A percentile compares a stretch with the other conserved stretches of the same genome.
Conservation (phyloP, 2,329 filamentous ascomycete species). For the Apiospora saccharicola region DNA sequence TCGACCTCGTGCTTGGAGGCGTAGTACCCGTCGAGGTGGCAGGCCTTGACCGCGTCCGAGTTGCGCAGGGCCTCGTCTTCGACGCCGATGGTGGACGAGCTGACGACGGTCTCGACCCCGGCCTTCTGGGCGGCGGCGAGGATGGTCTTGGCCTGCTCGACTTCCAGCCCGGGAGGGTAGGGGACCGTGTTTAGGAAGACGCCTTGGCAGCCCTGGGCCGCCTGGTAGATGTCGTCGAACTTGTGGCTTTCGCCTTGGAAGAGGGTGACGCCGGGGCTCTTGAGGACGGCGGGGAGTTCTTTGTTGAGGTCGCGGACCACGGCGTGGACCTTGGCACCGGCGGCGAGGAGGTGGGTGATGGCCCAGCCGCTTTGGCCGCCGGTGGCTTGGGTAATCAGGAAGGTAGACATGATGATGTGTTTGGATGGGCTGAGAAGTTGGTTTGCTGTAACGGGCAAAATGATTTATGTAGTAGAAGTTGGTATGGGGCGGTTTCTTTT, state of each 20-base stretch:
- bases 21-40: constrained; percentile 42
- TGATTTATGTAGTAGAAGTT: neutral
- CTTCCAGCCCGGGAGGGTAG: constrained; percentile 35
- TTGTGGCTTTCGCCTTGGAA: constrained; percentile 47
- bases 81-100: constrained; percentile 35
- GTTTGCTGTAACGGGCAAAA: neutral
- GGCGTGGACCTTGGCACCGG: constrained; percentile 45
- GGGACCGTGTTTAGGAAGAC: constrained; percentile 37
- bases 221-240: constrained; percentile 40
- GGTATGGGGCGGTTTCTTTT: too few relatives aligned
- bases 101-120: constrained; percentile 41
- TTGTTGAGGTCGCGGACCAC: constrained; percentile 46
- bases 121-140: constrained; percentile 42
- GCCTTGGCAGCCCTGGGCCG: constrained; percentile 44
- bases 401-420: constrained; percentile 41
- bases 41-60: constrained; percentile 26
- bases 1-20: constrained; percentile 48
- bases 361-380: constrained; percentile 42
- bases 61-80: constrained; percentile 37
- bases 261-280: constrained; percentile 39
- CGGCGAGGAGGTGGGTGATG: constrained; percentile 43
- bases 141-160: constrained; percentile 42
- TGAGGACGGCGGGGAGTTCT: constrained; percentile 35
- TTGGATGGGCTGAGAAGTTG: neutral
- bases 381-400: constrained; percentile 46